Evolutionary conservation across 2,329 filamentous ascomycete species (phyloP).

Genomic region (Colletotrichum scovillei): DNA sequence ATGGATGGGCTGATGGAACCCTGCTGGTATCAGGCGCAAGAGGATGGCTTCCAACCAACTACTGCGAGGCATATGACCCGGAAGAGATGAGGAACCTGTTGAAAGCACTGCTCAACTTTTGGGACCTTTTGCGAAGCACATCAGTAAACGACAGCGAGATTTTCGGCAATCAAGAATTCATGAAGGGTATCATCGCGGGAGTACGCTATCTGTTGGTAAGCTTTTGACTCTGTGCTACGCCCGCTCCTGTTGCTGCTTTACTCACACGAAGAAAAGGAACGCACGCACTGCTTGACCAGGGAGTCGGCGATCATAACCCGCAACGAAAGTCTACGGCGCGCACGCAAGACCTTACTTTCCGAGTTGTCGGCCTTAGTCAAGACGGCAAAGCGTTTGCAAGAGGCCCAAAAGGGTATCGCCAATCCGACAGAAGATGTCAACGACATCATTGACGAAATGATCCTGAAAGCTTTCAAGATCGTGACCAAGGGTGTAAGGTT

Average conservation of each 20-base stretch:
- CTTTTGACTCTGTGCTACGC: conserved; percentile 35
- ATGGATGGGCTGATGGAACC: conserved; percentile 98
- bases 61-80: conserved; percentile 95
- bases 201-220: conserved; percentile 89
- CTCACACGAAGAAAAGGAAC: conserved; percentile 69
- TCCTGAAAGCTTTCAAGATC: conserved; percentile 92
- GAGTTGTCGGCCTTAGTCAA: conserved; percentile 92
- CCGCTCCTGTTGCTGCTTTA: not conserved
- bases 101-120: conserved; percentile 89
- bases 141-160: conserved; percentile 80
- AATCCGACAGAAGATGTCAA: conserved; percentile 70
- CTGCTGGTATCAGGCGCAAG: conserved; percentile 85
- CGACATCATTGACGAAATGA: conserved; percentile 89
- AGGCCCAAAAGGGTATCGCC: conserved; percentile 67
- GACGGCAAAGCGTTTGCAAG: conserved; percentile 86
- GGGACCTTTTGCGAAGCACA: conserved; percentile 87
- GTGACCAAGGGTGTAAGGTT: conserved; percentile 93
- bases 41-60: conserved; percentile 98
- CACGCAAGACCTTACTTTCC: conserved; percentile 87
- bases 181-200: conserved; percentile 92
- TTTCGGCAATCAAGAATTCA: conserved; percentile 92
- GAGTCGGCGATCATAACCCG: conserved; percentile 81
- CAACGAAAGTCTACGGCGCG: conserved; percentile 80
- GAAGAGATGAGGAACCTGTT: conserved; percentile 86
- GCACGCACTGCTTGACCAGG: conserved; percentile 85